A percentile compares a stretch with the other conserved stretches of the same genome.
Evolutionary conservation across 2,329 filamentous ascomycete genomes (phyloP).

Genomic region (Fusarium illudens): DNA sequence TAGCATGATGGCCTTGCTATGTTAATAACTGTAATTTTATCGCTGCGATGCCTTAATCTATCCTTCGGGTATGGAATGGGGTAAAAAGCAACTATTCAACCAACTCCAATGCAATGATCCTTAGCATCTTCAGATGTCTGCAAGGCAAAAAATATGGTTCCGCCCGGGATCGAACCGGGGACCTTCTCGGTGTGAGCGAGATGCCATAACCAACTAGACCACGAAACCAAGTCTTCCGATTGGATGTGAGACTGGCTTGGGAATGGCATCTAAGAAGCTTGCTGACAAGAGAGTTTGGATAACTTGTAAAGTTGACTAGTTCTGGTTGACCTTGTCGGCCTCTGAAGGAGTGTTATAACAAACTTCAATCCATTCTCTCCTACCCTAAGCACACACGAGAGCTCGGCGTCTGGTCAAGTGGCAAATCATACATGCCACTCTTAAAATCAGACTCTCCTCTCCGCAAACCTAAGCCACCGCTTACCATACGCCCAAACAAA

Average conservation of each 20-base stretch:
- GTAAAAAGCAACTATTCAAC: too few relatives aligned
- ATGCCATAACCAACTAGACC: conserved; percentile 11
- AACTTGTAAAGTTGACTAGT: too few relatives aligned
- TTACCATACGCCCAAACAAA: background rate
- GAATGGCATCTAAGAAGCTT: too few relatives aligned
- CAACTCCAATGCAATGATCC: too few relatives aligned
- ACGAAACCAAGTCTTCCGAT: background rate
- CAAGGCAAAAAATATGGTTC: background rate
- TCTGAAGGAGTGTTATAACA: background rate
- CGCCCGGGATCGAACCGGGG: conserved; percentile 6
- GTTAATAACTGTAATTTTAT: too few relatives aligned
- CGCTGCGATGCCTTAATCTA: too few relatives aligned
- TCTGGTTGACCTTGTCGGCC: too few relatives aligned
- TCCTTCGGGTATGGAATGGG: too few relatives aligned
- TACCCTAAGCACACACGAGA: background rate
- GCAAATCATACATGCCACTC: background rate
- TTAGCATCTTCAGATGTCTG: too few relatives aligned
- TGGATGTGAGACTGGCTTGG: too few relatives aligned
- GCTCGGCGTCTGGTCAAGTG: background rate
- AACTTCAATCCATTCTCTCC: background rate
- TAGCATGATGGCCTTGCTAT: too few relatives aligned
- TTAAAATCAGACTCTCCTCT: background rate
- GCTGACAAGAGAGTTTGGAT: too few relatives aligned
- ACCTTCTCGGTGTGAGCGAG: conserved; percentile 11
- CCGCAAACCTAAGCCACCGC: background rate